phyloP scores from a whole-genome alignment of 192 early-diverging fungal species.

The Endogone sp. region DNA sequence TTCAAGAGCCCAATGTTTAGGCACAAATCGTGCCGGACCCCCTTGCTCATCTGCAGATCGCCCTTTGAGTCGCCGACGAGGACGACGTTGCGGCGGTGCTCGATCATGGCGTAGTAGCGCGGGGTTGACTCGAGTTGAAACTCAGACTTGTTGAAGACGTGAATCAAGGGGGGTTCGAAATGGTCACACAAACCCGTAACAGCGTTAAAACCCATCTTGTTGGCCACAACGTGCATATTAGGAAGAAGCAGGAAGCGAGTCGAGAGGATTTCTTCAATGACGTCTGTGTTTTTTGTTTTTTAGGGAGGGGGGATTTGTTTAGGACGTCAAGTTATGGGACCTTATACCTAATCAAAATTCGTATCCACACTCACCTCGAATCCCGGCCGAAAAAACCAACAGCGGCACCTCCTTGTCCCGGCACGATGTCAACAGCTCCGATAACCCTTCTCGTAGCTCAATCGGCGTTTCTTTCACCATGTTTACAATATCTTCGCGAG shows the following conservation, averaged over 20 bases:
- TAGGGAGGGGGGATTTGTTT: background rate
- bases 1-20: conserved; percentile 72
- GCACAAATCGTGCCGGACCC: conserved; percentile 48
- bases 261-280: conserved; percentile 56
- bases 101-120: conserved; percentile 34
- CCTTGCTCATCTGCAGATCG: conserved; percentile 65
- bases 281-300: no score
- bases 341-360: background rate
- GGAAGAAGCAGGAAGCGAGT: conserved; percentile 30
- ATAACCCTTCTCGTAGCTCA: conserved; percentile 40
- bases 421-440: conserved; percentile 34
- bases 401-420: conserved; percentile 43
- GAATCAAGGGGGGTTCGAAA: conserved; percentile 66
- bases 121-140: conserved; percentile 40
- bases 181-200: conserved; percentile 43
- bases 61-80: conserved; percentile 70
- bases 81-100: conserved; percentile 54
- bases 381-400: conserved; percentile 69
- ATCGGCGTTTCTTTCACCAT: conserved; percentile 51
- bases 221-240: conserved; percentile 70
- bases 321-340: conserved; percentile 1
- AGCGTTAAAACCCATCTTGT: conserved; percentile 62
- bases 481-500: conserved; percentile 34
- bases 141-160: conserved; percentile 71
- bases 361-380: conserved; percentile 27